Evolutionary conservation across 2,329 filamentous ascomycete species (phyloP), one percentile per base, ranked within the genome.

Genomic region (Microsporum canis): DNA sequence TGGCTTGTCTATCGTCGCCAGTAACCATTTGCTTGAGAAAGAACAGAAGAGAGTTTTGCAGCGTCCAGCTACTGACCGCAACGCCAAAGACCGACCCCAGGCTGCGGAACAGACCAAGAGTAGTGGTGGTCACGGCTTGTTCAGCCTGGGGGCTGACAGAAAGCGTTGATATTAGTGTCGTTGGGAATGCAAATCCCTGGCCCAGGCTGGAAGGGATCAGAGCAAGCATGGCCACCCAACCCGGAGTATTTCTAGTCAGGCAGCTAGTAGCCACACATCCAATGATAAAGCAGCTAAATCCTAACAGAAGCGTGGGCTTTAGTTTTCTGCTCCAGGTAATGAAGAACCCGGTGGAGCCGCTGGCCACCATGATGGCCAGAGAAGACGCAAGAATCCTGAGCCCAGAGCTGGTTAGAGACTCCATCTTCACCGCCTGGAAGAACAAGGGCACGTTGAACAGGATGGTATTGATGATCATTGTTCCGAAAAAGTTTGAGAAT

Each of bases 41-140:
- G 17, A 78, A 73, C 6, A 82, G 73, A 58, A 92, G 75, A 0
- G 82, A 79, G 67, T 90, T 90, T 74, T 92, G 88, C 63, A 91
- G 76, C 5, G 90, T 82, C 61, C 90, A 79, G 69, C 85, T 88
- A 65, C 84, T 88, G 59, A 81, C 76, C 0, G 88, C 84, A 51
- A 91, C 82, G n/a, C 88, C 88, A 68, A 91, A 79, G 0, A 91
- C 87, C 61, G 80, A 82, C 5, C 88, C 88, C 3, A 91, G 73
- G 62, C 82, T 84, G 60, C 88, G 81, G 83, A 86, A 90, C 17
- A 91, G 75, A 17, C 87, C 81, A 63, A 91, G 75, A 0, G 88
- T 89, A 59, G 81, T 84, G 1, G 87, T 88, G 10, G 85, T 84
- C 45, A 88, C 84, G 12, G 86, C 86, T 70, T 88, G 85, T 57